Conservation (phyloP, 179 eudicot species). For the Actinidia chinensis region DNA sequence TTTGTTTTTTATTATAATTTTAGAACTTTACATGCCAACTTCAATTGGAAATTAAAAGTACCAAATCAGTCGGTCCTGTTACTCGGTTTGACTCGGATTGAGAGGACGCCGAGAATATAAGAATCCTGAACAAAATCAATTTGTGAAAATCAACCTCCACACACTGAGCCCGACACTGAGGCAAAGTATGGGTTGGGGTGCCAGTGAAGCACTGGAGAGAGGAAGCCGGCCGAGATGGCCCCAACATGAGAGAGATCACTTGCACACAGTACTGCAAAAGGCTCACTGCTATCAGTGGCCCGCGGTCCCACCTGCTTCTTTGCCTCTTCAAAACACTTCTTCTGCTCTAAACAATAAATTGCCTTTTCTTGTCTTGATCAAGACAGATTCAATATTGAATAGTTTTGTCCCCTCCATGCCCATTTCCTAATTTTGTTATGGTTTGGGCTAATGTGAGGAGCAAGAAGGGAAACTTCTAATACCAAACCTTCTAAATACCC, state of each 20-base stretch:
- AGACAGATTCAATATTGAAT: too few relatives aligned
- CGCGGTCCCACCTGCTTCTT: constrained; percentile 38
- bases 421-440: too few relatives aligned
- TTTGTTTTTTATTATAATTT: too few relatives aligned
- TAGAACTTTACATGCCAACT: too few relatives aligned
- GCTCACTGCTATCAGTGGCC: constrained; percentile 40
- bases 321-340: constrained; percentile 28
- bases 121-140: neutral
- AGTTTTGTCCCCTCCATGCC: too few relatives aligned
- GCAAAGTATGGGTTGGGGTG: constrained; percentile 46
- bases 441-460: too few relatives aligned
- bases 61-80: too few relatives aligned
- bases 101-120: too few relatives aligned
- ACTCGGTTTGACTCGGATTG: too few relatives aligned
- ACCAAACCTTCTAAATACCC: too few relatives aligned
- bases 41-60: too few relatives aligned
- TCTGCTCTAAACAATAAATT: neutral
- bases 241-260: constrained; percentile 37
- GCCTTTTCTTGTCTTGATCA: neutral
- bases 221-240: constrained; percentile 41
- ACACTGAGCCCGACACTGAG: constrained; percentile 39
- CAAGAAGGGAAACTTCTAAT: too few relatives aligned
- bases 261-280: constrained; percentile 39
- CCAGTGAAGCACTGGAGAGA: constrained; percentile 44
- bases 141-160: constrained; percentile 16